Evolutionary conservation across 148 eudicot genomes (phyloP).

Genomic region (Polygonum aviculare): DNA sequence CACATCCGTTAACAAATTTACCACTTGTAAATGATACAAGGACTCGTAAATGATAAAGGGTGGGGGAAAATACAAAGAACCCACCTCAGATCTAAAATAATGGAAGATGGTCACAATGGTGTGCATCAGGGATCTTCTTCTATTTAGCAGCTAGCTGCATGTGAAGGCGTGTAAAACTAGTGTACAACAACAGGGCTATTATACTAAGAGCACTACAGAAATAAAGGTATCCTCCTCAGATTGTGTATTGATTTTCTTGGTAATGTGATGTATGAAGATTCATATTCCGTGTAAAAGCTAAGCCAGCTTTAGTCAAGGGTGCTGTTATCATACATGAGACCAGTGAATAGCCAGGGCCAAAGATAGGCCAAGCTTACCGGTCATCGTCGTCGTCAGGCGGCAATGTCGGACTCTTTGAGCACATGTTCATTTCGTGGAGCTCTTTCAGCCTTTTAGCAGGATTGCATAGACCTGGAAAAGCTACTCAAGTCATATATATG

Average conservation of each 20-base stretch:
- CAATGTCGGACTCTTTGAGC: constrained; percentile 56
- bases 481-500: background rate
- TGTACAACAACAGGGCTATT: background rate
- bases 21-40: background rate
- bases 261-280: background rate
- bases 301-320: background rate
- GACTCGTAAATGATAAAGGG: background rate
- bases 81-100: constrained; percentile 12
- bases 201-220: background rate
- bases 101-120: constrained; percentile 2
- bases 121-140: constrained; percentile 5
- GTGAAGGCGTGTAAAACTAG: constrained; percentile 4
- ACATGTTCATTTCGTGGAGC: constrained; percentile 39
- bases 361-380: background rate
- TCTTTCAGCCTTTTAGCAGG: constrained; percentile 42
- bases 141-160: background rate
- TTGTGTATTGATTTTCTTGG: background rate
- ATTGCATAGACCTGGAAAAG: constrained; percentile 45
- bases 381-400: constrained; percentile 44
- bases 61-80: background rate
- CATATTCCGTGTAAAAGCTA: background rate
- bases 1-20: background rate
- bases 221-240: constrained; percentile 6
- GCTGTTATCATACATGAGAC: background rate
- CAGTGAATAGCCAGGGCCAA: background rate